phyloP scores from a whole-genome alignment of 2,329 filamentous ascomycete genomes.

The Fusarium odoratissimum region DNA sequence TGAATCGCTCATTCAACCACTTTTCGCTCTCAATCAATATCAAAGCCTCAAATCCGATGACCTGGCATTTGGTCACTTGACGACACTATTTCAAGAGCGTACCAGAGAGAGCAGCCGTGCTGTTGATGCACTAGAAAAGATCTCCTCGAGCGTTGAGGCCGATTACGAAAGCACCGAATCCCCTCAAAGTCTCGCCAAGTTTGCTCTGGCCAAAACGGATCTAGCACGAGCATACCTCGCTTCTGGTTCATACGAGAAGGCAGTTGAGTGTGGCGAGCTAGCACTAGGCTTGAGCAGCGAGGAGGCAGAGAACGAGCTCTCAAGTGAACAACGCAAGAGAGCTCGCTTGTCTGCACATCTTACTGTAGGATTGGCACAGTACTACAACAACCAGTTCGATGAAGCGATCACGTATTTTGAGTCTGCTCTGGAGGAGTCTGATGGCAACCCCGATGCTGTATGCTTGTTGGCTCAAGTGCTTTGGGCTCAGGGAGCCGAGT shows the following conservation, averaged over 20 bases:
- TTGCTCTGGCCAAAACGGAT: conserved; percentile 87
- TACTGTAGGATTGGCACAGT: conserved; percentile 85
- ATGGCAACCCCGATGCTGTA: conserved; percentile 81
- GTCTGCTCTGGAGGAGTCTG: conserved; percentile 80
- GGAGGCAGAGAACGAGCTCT: conserved; percentile 73
- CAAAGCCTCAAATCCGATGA: conserved; percentile 77
- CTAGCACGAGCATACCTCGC: conserved; percentile 87
- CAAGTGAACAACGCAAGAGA: conserved; percentile 72
- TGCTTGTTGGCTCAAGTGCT: conserved; percentile 91
- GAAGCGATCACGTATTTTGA: conserved; percentile 84
- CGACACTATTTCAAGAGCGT: conserved; percentile 84
- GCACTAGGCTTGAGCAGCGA: conserved; percentile 83
- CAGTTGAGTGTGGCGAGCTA: conserved; percentile 82
- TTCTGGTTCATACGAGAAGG: conserved; percentile 70
- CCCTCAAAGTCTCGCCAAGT: conserved; percentile 75
- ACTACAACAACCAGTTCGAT: conserved; percentile 73
- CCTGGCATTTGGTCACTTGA: conserved; percentile 79
- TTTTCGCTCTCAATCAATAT: conserved; percentile 89
- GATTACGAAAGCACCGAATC: conserved; percentile 90
- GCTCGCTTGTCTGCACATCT: conserved; percentile 86
- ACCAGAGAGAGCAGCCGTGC: conserved; percentile 75
- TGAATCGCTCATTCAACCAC: conserved; percentile 80
- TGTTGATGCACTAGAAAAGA: conserved; percentile 70
- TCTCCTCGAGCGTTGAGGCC: conserved; percentile 78
- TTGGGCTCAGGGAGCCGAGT: conserved; percentile 86